These are phyloP conservation scores for Podospora tetraspora DNA, from an alignment of 495 filamentous ascomycete genomes.

Conservation along the genomic window DNA sequence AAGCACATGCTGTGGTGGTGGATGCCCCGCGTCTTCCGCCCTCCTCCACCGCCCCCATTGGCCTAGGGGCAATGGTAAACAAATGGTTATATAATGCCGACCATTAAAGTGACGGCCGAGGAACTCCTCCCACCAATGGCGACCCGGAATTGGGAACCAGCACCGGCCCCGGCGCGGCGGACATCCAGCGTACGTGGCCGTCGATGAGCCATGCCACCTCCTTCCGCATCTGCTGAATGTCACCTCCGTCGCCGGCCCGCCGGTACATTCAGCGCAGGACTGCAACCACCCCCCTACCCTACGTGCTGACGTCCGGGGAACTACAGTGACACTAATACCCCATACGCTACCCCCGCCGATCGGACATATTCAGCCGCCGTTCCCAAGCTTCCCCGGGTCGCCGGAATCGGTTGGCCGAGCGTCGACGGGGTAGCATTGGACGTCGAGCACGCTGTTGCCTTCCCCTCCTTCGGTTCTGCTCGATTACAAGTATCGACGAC, in stretches of 20 bases:
- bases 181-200: not conserved
- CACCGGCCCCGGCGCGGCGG: not conserved
- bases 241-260: not conserved
- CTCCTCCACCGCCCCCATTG: not conserved
- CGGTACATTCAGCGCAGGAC: not conserved
- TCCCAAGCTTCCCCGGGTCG: not conserved
- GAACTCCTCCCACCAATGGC: not conserved
- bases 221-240: not conserved
- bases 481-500: not conserved
- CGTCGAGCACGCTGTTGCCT: not conserved
- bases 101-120: not conserved
- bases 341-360: not conserved
- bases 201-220: not conserved
- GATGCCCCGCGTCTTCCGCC: not conserved
- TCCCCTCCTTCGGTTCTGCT: not conserved
- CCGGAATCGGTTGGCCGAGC: not conserved
- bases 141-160: not conserved
- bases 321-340: not conserved
- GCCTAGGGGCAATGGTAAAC: conserved; percentile 1
- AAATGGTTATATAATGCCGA: conserved; percentile 6
- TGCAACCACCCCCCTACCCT: not conserved
- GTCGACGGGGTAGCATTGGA: not conserved
- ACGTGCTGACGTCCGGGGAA: not conserved
- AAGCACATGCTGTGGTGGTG: not conserved
- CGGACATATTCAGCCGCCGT: not conserved